Conservation (phyloP, 2,329 filamentous ascomycete species). For the Cercospora sp. region DNA sequence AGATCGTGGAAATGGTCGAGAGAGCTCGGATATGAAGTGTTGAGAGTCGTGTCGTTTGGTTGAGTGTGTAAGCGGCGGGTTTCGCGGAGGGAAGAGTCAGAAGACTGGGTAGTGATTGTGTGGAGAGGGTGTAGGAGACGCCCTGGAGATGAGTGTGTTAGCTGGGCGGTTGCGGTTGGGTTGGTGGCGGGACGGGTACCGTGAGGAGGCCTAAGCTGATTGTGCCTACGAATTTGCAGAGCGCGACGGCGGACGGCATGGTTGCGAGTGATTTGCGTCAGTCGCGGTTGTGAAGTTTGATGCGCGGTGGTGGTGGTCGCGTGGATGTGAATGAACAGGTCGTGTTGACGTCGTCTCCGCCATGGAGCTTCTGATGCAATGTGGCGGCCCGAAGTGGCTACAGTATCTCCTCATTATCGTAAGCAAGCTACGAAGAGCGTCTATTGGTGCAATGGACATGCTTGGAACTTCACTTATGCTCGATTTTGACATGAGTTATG, state of each 20-base stretch:
- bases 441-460: background rate
- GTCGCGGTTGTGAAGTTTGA: background rate
- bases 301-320: background rate
- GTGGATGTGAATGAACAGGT: background rate
- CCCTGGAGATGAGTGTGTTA: slow-evolving; percentile 58
- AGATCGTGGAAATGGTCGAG: slow-evolving; percentile 66
- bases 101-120: slow-evolving; percentile 75
- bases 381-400: background rate
- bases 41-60: slow-evolving; percentile 60
- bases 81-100: slow-evolving; percentile 76
- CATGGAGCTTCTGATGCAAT: background rate
- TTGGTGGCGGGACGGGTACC: slow-evolving; percentile 23
- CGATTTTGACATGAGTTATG: background rate
- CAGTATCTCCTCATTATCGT: background rate
- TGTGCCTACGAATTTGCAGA: slow-evolving; percentile 91
- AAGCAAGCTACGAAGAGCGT: background rate
- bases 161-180: background rate
- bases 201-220: slow-evolving; percentile 73
- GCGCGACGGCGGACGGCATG: slow-evolving; percentile 60
- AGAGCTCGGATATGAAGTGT: slow-evolving; percentile 67
- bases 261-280: slow-evolving; percentile 18
- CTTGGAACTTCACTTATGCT: background rate
- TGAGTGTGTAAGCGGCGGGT: slow-evolving; percentile 68
- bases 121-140: slow-evolving; percentile 80
- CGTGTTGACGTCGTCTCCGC: background rate